phyloP scores from a whole-genome alignment of 495 filamentous ascomycete genomes.

The Annulohypoxylon stygium region DNA sequence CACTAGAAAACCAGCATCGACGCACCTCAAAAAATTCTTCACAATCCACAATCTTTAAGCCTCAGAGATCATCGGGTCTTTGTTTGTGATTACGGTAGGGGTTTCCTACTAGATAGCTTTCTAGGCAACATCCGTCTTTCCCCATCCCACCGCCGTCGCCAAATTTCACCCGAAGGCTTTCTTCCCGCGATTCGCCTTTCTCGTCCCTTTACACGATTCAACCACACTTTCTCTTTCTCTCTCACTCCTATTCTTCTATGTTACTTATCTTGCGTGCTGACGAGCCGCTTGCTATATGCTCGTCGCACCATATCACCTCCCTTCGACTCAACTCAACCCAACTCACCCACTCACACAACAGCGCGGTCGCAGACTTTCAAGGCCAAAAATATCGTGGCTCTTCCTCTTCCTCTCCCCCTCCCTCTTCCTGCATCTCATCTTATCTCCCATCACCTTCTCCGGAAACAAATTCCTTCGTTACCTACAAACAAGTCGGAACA shows the following conservation, averaged over 20 bases:
- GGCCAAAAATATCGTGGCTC: constrained; percentile 1
- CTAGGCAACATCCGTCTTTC: constrained; percentile 36
- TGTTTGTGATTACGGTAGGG: constrained; percentile 45
- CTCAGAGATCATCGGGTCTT: constrained; percentile 31
- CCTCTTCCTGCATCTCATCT: background rate
- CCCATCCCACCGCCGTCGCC: background rate
- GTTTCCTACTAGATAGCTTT: constrained; percentile 44
- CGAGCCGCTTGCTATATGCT: constrained; percentile 28
- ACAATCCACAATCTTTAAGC: background rate
- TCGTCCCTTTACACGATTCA: background rate
- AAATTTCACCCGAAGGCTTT: constrained; percentile 1
- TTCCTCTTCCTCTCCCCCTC: constrained; percentile 5
- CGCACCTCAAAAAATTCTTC: background rate
- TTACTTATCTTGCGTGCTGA: constrained; percentile 5
- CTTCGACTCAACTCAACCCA: constrained; percentile 2
- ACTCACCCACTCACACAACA: constrained; percentile 16
- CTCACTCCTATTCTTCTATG: background rate
- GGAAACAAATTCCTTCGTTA: constrained; percentile 6
- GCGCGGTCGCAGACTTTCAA: constrained; percentile 27
- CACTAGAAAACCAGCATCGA: background rate
- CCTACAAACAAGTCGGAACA: constrained; percentile 29
- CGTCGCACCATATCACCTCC: background rate
- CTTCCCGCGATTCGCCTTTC: constrained; percentile 20
- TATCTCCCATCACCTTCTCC: background rate
- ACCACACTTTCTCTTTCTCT: constrained; percentile 12